Base-by-base conservation (phyloP, 176 grass and related monocot species). In the Alloteropsis semialata region DNA sequence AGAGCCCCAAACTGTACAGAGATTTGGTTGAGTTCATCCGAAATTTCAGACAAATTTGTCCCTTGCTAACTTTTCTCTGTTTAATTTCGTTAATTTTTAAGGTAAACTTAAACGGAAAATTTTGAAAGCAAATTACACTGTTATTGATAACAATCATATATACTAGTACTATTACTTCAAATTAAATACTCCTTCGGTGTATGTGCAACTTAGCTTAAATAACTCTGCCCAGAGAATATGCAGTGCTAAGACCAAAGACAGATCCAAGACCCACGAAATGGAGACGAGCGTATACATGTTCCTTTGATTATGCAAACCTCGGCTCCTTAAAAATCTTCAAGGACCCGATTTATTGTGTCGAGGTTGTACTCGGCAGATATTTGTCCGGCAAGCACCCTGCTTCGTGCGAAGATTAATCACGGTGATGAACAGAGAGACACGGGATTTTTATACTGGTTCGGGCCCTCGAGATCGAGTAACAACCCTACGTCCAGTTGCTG, bases 1-100 rank as follows among this genome's bases (percentile, higher is more conserved):
- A 59, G 39, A 5, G 11, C 32, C 54, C 56, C 58, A 87, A 86
- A 7, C 8, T 90, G 88, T 83, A 90, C 84, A 90, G 21, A 86
- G 30, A 86, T 73, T 71, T 81, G 59, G 74, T 74, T 21, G 30
- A 59, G 49, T 51, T 78, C 78, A 74, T 50, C 46, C 22, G 16
- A 57, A 46, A 39, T 19, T 67, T 28, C 12, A 36, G 29, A 53
- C 27, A 85, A 24, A 74, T 22, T n/a, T 17, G 54, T 24, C 34
- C 2, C 30, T 1, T n/a, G 53, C 29, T 8, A 30, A 72, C 32
- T 55, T 55, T 22, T 21, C 28, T 51, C 8, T 42, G 1, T 27
- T 51, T 41, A 10, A 8, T 42, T 74, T 42, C 2, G 19, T 10
- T 7, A 36, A 36, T 29, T 65, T 10, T 10, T 4, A 10, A 18